phyloP scores from a whole-genome alignment of 1,139 yeast species.

The Pneumocystis jirovecii region DNA sequence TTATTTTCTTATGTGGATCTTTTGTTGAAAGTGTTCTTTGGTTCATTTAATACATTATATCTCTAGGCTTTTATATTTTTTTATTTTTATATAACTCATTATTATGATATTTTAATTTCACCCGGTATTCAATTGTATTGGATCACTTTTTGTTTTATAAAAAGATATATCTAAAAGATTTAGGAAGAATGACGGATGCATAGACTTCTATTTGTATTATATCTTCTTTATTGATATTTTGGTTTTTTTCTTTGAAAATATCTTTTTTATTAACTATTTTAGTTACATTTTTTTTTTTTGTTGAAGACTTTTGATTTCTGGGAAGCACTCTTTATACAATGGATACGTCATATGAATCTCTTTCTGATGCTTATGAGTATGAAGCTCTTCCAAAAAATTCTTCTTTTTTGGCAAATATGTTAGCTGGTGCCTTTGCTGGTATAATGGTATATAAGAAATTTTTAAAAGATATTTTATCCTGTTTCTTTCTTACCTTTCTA shows the following conservation, averaged over 20 bases:
- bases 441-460: conserved; percentile 38
- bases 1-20: too few relatives aligned
- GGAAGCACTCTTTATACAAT: background rate
- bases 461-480: background rate
- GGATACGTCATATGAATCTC: background rate
- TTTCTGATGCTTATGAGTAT: conserved; percentile 38
- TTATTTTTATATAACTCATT: too few relatives aligned
- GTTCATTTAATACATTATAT: background rate
- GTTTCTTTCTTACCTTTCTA: background rate
- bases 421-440: conserved; percentile 96
- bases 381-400: conserved; percentile 87
- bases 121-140: background rate
- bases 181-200: background rate
- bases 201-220: too few relatives aligned
- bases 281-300: background rate
- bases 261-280: background rate
- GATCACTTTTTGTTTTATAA: background rate
- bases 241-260: background rate
- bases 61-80: background rate
- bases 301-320: background rate
- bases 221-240: background rate
- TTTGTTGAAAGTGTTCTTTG: background rate
- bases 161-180: background rate
- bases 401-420: conserved; percentile 62
- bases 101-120: too few relatives aligned